phyloP scores from a whole-genome alignment of 257 asterid genomes.

The Capsicum baccatum region DNA sequence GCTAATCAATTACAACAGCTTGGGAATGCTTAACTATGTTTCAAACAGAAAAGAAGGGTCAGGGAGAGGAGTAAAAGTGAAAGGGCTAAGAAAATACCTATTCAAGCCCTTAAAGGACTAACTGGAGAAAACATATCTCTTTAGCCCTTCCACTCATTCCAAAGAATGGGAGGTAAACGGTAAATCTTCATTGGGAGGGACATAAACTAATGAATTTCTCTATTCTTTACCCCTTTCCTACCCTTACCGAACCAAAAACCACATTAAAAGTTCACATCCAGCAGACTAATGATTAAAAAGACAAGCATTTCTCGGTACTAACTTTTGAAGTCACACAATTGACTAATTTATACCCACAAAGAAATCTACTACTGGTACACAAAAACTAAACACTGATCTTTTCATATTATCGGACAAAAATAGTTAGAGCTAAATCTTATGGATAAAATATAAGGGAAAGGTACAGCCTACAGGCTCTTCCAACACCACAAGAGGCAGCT shows the following conservation, averaged over 20 bases:
- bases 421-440: neutral
- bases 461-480: conserved; percentile 1
- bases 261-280: neutral
- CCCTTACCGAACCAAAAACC: neutral
- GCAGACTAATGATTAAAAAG: neutral
- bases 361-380: neutral
- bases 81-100: neutral
- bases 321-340: neutral
- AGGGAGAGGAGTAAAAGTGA: neutral
- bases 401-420: neutral
- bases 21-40: neutral
- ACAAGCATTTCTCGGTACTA: neutral
- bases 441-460: neutral
- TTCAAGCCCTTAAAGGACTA: neutral
- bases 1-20: neutral
- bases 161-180: neutral
- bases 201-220: neutral
- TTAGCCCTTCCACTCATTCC: neutral
- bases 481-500: neutral
- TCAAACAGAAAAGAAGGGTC: neutral
- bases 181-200: neutral
- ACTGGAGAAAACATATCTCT: neutral
- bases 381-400: neutral
- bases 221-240: neutral
- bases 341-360: neutral